Evolutionary conservation across 495 filamentous ascomycete species (phyloP).

Genomic region (Neurospora sp.): DNA sequence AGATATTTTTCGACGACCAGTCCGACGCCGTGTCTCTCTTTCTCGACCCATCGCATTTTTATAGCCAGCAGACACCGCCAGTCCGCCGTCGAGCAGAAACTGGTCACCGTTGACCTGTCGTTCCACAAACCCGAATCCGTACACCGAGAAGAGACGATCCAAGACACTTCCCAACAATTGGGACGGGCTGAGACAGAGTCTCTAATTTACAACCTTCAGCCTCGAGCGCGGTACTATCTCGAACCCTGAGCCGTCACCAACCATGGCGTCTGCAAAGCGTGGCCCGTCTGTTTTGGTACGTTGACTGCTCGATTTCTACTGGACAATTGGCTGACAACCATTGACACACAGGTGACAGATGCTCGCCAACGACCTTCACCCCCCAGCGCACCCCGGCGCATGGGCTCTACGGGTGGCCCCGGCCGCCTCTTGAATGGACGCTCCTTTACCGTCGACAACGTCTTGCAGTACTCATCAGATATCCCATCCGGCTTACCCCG

Average conservation of each 20-base stretch:
- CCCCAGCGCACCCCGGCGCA: constrained; percentile 12
- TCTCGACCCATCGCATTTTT: background rate
- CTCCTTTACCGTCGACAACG: constrained; percentile 90
- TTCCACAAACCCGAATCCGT: background rate
- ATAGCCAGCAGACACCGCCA: background rate
- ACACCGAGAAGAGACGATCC: background rate
- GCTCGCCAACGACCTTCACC: constrained; percentile 21
- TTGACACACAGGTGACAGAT: constrained; percentile 24
- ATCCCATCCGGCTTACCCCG: constrained; percentile 92
- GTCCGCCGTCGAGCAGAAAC: background rate
- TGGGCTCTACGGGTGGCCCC: background rate
- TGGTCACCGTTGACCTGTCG: background rate
- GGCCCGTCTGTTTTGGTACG: constrained; percentile 27
- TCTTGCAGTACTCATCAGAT: constrained; percentile 88
- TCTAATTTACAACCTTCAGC: background rate
- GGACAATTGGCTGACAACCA: background rate
- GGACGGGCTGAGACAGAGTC: background rate
- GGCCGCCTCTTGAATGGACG: constrained; percentile 46
- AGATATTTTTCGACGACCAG: background rate
- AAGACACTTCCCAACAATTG: background rate
- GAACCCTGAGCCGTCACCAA: background rate
- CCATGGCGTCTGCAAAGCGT: constrained; percentile 25
- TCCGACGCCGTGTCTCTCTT: background rate
- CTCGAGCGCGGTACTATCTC: background rate
- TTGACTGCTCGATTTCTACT: background rate